Evolutionary conservation across 805 yeast species (phyloP).

Genomic region (Lipomyces mesembrius): DNA sequence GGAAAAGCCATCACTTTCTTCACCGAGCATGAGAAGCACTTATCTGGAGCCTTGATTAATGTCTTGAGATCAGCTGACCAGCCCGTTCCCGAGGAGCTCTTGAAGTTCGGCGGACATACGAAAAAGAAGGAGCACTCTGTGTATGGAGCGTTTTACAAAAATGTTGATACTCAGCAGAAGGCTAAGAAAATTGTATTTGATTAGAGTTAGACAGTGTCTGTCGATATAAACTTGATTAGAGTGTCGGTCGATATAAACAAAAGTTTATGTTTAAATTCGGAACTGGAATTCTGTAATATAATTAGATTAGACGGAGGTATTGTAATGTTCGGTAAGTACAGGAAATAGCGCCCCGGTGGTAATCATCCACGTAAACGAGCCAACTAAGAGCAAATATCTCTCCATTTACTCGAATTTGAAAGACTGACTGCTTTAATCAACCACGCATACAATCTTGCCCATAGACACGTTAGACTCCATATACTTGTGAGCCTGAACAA

Average conservation of each 20-base stretch:
- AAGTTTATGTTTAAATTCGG: background rate
- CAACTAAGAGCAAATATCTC: background rate
- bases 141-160: constrained; percentile 97
- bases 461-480: constrained; percentile 42
- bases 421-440: constrained; percentile 9
- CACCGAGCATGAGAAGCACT: constrained; percentile 95
- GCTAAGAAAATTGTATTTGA: constrained; percentile 89
- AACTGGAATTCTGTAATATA: background rate
- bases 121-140: constrained; percentile 97
- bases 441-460: constrained; percentile 43
- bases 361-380: background rate
- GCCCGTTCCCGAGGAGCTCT: constrained; percentile 90
- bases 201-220: constrained; percentile 39
- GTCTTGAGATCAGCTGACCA: constrained; percentile 93
- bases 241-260: background rate
- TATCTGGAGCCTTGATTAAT: constrained; percentile 91
- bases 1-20: constrained; percentile 95
- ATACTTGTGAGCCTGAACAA: constrained; percentile 42
- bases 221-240: constrained; percentile 50
- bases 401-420: background rate
- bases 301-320: too few species aligned
- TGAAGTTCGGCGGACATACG: constrained; percentile 96
- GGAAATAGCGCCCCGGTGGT: too few species aligned
- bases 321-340: background rate
- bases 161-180: constrained; percentile 82